Conservation (phyloP, 208 protist species). For the Crithidia bombi region DNA sequence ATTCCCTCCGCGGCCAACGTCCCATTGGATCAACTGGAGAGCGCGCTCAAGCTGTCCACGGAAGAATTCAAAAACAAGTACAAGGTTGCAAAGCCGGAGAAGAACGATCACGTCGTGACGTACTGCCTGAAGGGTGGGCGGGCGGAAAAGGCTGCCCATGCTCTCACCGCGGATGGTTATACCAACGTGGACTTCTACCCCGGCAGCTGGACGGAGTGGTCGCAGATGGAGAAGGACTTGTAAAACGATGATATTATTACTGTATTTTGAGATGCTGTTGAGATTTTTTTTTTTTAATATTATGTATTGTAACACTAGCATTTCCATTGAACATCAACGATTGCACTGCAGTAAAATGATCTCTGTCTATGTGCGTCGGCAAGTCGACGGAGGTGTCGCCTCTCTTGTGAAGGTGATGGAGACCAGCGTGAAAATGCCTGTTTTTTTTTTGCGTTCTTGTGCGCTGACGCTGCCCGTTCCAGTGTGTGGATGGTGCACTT, state of each 20-base stretch:
- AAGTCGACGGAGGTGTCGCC: too few species aligned
- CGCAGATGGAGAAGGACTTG: conserved; percentile 38
- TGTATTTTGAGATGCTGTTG: too few species aligned
- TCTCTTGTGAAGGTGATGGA: too few species aligned
- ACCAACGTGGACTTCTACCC: conserved; percentile 67
- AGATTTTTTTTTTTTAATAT: background rate
- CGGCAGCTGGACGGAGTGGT: conserved; percentile 82
- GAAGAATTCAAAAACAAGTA: conserved; percentile 56
- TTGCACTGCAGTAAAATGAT: too few species aligned
- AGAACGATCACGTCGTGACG: conserved; percentile 59
- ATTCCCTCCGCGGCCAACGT: conserved; percentile 67
- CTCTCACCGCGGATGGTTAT: conserved; percentile 50
- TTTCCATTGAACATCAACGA: too few species aligned
- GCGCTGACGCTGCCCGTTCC: too few species aligned
- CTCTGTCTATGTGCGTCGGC: too few species aligned
- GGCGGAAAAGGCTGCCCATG: conserved; percentile 51
- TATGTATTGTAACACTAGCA: background rate
- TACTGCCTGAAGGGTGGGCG: conserved; percentile 69
- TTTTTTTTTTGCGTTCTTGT: too few species aligned
- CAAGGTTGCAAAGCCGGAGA: conserved; percentile 39
- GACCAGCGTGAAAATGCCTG: too few species aligned
- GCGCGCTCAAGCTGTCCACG: conserved; percentile 41
- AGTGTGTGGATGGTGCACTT: too few species aligned
- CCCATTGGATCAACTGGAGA: conserved; percentile 63
- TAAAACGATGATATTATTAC: background rate